Evolutionary conservation across 139 green algal genomes (phyloP), one percentile per base, ranked within the genome.

Genomic region (Volvox reticuliferus): DNA sequence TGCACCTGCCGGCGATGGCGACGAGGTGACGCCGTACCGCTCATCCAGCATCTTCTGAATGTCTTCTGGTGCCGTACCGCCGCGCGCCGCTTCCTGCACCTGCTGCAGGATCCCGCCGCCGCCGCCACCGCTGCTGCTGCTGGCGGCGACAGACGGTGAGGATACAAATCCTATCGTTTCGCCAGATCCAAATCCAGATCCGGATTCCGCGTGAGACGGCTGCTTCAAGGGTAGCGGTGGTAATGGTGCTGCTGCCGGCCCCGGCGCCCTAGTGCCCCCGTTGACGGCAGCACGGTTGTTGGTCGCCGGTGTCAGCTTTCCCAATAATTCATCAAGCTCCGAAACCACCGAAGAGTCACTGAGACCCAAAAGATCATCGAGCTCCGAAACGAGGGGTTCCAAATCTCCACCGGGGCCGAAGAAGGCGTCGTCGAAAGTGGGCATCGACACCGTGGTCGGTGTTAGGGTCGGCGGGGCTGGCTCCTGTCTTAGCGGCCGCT

Each of bases 1-100:
- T 26, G 76, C 76, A 35, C 65, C 65, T 73, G 65, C 22, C 76
- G 76, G 76, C 32, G 32, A 2, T 55, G 76, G 76, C 76, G 76
- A 1, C 79, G 79, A 50, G 37, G 44, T 36, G 37, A 26, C 65
- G 82, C 65, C 82, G 82, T 79, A 79, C 82, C 30, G 21, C 69
- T 62, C 50, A 32, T 90, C 86, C 50, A 90, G 30, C 71, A 90
- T 75, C n/a, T 26, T 77, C 30, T 83, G 86, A 21, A 90, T 75
- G 30, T 36, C 50, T 1, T 83, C 71, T 9, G 86, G 86, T 22
- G 44, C 13, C 21, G 33, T 14, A 30, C 86, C 86, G 71, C 50
- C 28, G 50, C 20, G 30, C 14, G 73, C 71, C 5, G 86, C 86
- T 32, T 22, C 50, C 73, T 83, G 71, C 36, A 90, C 86, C 50